Evolutionary conservation across 768 basidiomycete species (phyloP).

Genomic region (Lentinula edodes): DNA sequence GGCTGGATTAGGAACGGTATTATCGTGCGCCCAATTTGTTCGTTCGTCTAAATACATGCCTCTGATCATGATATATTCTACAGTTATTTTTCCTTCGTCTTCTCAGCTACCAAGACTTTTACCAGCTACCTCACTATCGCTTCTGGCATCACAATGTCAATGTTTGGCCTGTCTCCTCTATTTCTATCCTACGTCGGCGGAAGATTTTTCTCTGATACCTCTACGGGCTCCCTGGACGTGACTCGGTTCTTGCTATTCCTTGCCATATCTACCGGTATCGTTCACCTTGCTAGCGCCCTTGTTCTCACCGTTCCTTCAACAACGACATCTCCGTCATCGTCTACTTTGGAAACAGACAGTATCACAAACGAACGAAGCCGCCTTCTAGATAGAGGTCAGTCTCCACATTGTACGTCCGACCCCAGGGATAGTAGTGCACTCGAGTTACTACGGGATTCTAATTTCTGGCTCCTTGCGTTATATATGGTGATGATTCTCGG

Average conservation of each 20-base stretch:
- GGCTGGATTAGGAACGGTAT: constrained; percentile 62
- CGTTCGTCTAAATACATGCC: not conserved
- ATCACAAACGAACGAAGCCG: not conserved
- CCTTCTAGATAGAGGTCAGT: constrained; percentile 5
- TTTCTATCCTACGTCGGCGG: constrained; percentile 65
- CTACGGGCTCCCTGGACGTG: constrained; percentile 39
- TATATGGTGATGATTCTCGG: constrained; percentile 55
- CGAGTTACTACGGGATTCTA: constrained; percentile 44
- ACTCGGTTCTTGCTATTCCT: constrained; percentile 50
- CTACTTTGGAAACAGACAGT: not conserved
- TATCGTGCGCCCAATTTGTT: constrained; percentile 48
- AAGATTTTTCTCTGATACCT: constrained; percentile 45
- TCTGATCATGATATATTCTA: not conserved
- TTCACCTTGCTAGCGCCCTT: constrained; percentile 51
- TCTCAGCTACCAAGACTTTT: constrained; percentile 70
- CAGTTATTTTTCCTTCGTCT: constrained; percentile 68
- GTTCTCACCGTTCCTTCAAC: constrained; percentile 24
- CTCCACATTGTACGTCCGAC: not conserved
- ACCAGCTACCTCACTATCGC: constrained; percentile 60
- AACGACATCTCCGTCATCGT: not conserved
- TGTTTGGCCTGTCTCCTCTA: constrained; percentile 80
- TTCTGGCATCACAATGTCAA: constrained; percentile 59
- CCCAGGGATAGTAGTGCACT: constrained; percentile 2
- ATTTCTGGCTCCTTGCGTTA: constrained; percentile 62
- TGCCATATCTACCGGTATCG: constrained; percentile 43